Evolutionary conservation across 176 grass and related monocot genomes (phyloP).

Genomic region (Thalia dealbata): DNA sequence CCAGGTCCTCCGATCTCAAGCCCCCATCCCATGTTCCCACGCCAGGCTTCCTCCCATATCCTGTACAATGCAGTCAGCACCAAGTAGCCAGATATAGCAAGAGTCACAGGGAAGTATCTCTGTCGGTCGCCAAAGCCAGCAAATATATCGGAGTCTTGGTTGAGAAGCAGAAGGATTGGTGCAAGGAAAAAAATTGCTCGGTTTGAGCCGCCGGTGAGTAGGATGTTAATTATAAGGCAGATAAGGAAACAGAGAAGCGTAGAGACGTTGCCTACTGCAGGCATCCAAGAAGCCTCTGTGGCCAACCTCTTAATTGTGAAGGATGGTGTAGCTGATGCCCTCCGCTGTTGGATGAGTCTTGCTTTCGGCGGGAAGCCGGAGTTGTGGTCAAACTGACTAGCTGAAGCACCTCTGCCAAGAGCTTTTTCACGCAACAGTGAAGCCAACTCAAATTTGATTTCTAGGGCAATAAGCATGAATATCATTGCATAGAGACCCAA

Average conservation of each 20-base stretch:
- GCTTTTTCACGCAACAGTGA: conserved; percentile 73
- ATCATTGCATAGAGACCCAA: conserved; percentile 96
- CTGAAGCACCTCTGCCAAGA: conserved; percentile 33
- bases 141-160: conserved; percentile 94
- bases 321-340: conserved; percentile 57
- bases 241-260: conserved; percentile 77
- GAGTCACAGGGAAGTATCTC: conserved; percentile 76
- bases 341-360: conserved; percentile 78
- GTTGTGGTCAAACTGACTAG: conserved; percentile 33
- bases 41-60: conserved; percentile 84
- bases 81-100: conserved; percentile 73
- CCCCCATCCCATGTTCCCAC: conserved; percentile 52
- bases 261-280: conserved; percentile 82
- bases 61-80: conserved; percentile 65
- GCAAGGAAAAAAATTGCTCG: conserved; percentile 92
- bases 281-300: conserved; percentile 99
- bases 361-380: conserved; percentile 66
- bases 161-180: conserved; percentile 82
- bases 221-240: conserved; percentile 77
- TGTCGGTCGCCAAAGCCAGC: conserved; percentile 91
- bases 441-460: conserved; percentile 85
- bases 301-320: conserved; percentile 92
- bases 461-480: conserved; percentile 93
- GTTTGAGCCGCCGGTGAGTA: conserved; percentile 82
- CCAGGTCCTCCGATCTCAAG: conserved; percentile 69